A percentile compares a stretch with the other conserved stretches of the same genome.
Conservation (phyloP, 345 rosid genomes). For the Populus nigra region DNA sequence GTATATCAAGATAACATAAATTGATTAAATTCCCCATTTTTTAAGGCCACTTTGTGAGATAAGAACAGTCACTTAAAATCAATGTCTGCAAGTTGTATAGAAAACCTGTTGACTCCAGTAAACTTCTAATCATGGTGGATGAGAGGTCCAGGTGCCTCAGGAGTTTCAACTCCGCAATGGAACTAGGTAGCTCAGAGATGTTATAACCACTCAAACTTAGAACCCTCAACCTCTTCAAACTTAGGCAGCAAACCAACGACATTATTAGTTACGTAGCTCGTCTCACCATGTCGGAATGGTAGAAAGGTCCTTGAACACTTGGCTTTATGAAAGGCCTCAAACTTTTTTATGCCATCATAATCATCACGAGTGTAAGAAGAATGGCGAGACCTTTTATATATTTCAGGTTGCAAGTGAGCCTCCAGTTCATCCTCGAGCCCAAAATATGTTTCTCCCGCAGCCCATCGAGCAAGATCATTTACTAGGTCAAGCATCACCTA, state of each 20-base stretch:
- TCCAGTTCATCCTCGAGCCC: not conserved
- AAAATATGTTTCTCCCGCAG: slow-evolving; percentile 5
- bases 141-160: slow-evolving; percentile 10
- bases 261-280: not conserved
- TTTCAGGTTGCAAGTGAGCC: not conserved
- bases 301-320: slow-evolving; percentile 1
- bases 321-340: not conserved
- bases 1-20: slow-evolving; percentile 31
- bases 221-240: not conserved
- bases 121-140: not conserved
- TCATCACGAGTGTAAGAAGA: slow-evolving; percentile 1
- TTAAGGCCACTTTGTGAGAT: slow-evolving; percentile 32
- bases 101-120: not conserved
- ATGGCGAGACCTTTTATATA: slow-evolving; percentile 3
- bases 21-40: slow-evolving; percentile 32
- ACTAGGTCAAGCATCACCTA: slow-evolving; percentile 22
- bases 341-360: slow-evolving; percentile 7
- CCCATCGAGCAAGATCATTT: slow-evolving; percentile 17
- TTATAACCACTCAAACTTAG: not conserved
- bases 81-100: slow-evolving; percentile 29
- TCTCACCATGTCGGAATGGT: not conserved
- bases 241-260: not conserved
- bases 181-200: not conserved
- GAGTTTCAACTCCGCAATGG: slow-evolving; percentile 6
- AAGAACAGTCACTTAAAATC: slow-evolving; percentile 16